Evolutionary conservation across 371 early-diverging fungal species (phyloP).

Genomic region (Mortierella sp.): DNA sequence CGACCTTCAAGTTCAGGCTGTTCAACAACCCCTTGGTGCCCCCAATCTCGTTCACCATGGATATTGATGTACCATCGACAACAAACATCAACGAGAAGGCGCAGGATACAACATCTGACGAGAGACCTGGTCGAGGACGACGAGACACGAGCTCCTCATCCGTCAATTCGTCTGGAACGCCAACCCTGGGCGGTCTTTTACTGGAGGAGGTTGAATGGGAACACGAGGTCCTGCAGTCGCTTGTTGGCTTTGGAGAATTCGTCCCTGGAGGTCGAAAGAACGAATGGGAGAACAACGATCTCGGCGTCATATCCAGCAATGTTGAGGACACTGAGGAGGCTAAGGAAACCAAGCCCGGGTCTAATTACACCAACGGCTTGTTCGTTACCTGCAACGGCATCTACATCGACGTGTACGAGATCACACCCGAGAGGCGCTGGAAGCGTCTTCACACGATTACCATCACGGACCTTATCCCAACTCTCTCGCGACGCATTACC

Average conservation of each 20-base stretch:
- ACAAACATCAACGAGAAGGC: conserved; percentile 15
- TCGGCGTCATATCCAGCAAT: conserved; percentile 46
- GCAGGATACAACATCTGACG: neutral
- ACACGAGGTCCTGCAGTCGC: conserved; percentile 49
- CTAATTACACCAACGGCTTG: neutral
- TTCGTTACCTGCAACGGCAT: conserved; percentile 53
- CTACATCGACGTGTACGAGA: conserved; percentile 45
- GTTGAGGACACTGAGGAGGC: conserved; percentile 20
- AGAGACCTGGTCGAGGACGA: neutral
- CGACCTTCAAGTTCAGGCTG: conserved; percentile 39
- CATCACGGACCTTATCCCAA: conserved; percentile 43
- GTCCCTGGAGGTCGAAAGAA: conserved; percentile 69
- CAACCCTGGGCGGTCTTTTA: neutral
- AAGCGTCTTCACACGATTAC: conserved; percentile 45
- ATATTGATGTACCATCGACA: conserved; percentile 23
- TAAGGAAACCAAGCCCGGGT: conserved; percentile 4
- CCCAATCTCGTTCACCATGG: conserved; percentile 23
- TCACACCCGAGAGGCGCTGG: conserved; percentile 44
- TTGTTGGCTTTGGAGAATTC: conserved; percentile 74
- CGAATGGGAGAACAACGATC: conserved; percentile 59
- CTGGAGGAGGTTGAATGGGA: conserved; percentile 25
- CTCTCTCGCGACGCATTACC: conserved; percentile 51
- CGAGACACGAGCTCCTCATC: neutral
- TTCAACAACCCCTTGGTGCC: conserved; percentile 49
- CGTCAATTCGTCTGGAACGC: neutral